Evolutionary conservation across 352 stramenopile species (phyloP).

Genomic region (Phytophthora citricola): DNA sequence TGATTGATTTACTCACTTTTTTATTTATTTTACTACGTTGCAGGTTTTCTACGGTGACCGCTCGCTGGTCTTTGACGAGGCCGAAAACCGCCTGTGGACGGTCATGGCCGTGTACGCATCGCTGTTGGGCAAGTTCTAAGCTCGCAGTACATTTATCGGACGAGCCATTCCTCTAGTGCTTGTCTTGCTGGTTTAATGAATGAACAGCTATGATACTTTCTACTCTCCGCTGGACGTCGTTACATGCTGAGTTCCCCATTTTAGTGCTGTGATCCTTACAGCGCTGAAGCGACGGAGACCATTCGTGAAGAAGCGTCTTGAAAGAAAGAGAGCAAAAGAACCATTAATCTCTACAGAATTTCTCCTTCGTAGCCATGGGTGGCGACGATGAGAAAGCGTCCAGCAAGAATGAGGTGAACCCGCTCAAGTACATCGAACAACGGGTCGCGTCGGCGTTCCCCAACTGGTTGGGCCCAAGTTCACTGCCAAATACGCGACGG

Average conservation of each 20-base stretch:
- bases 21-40: constrained; percentile 1
- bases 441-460: constrained; percentile 77
- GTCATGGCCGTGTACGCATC: constrained; percentile 96
- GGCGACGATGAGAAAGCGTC: constrained; percentile 45
- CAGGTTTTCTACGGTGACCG: constrained; percentile 95
- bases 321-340: not conserved
- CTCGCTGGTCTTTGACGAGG: constrained; percentile 97
- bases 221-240: constrained; percentile 10
- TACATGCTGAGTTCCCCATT: constrained; percentile 11
- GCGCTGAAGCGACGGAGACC: constrained; percentile 27
- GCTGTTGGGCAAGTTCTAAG: constrained; percentile 45
- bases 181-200: constrained; percentile 27
- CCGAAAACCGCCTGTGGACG: constrained; percentile 99
- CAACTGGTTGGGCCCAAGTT: constrained; percentile 74
- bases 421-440: constrained; percentile 83
- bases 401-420: constrained; percentile 76
- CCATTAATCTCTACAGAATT: not conserved
- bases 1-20: not conserved
- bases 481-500: constrained; percentile 82
- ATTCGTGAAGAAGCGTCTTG: constrained; percentile 5
- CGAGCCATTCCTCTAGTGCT: constrained; percentile 4
- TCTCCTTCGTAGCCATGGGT: constrained; percentile 42
- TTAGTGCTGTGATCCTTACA: constrained; percentile 25
- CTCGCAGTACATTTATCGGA: constrained; percentile 1
- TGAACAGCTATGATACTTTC: constrained; percentile 16